These are phyloP conservation scores for Aspergillus proliferans DNA, from an alignment of 2,329 filamentous ascomycete genomes.

Conservation along the genomic window DNA sequence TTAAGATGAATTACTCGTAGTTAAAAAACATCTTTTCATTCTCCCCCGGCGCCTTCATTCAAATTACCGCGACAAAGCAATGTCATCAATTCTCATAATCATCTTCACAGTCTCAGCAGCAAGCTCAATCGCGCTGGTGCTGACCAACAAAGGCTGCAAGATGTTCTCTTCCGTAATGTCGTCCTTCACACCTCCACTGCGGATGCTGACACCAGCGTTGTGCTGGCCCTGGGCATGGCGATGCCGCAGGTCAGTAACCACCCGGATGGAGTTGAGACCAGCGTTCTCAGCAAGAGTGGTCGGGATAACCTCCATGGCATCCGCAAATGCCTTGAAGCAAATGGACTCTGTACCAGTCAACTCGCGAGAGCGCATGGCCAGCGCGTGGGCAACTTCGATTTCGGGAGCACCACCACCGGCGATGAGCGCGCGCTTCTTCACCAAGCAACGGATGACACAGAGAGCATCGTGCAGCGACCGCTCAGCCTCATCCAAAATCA, in stretches of 20 bases:
- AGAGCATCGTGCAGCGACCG: conserved; percentile 94
- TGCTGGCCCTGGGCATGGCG: conserved; percentile 91
- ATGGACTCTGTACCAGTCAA: conserved; percentile 90
- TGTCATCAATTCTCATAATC: conserved; percentile 66
- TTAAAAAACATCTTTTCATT: conserved; percentile 8
- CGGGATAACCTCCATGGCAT: conserved; percentile 94
- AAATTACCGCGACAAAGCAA: conserved; percentile 49
- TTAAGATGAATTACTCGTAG: conserved; percentile 17
- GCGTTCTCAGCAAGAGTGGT: conserved; percentile 97
- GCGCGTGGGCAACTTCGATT: conserved; percentile 86
- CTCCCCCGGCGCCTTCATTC: not conserved
- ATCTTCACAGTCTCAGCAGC: conserved; percentile 98
- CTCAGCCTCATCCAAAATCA: conserved; percentile 96
- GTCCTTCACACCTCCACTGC: conserved; percentile 91
- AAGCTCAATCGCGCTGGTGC: conserved; percentile 94
- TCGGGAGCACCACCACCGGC: conserved; percentile 94
- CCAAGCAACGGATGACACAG: conserved; percentile 91
- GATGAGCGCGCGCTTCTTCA: conserved; percentile 99
- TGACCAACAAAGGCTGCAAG: conserved; percentile 88
- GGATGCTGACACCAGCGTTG: conserved; percentile 96
- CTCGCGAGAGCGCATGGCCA: conserved; percentile 74
- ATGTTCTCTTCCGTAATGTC: conserved; percentile 98
- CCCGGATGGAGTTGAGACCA: conserved; percentile 96
- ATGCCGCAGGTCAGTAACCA: conserved; percentile 91
- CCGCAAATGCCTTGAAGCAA: conserved; percentile 98